These are phyloP conservation scores for Jackrogersella minutella DNA, from an alignment of 495 filamentous ascomycete genomes.

Conservation along the genomic window DNA sequence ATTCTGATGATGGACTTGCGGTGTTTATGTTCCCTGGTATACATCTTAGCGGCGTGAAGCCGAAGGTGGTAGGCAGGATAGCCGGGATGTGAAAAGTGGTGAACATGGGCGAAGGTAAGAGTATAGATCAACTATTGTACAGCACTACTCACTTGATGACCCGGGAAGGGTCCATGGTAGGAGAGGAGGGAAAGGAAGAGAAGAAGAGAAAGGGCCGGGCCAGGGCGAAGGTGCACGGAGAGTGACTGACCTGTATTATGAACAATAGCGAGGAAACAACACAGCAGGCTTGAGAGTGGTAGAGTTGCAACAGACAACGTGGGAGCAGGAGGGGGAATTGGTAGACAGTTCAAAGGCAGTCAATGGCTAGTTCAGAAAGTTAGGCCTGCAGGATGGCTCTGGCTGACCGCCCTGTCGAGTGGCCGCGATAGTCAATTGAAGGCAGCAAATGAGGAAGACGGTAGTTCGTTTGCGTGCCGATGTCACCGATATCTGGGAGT, in stretches of 20 bases:
- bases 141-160: conserved; percentile 43
- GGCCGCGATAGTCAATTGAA: conserved; percentile 47
- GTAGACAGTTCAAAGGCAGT: conserved; percentile 38
- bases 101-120: conserved; percentile 41
- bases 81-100: conserved; percentile 41
- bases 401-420: conserved; percentile 45
- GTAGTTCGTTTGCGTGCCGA: conserved; percentile 44
- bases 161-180: conserved; percentile 47
- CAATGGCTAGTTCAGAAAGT: conserved; percentile 45
- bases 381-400: conserved; percentile 41
- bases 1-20: conserved; percentile 63
- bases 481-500: conserved; percentile 43
- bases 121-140: conserved; percentile 42
- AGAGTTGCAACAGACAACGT: conserved; percentile 46
- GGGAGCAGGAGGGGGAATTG: conserved; percentile 46
- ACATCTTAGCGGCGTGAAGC: conserved; percentile 59
- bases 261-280: conserved; percentile 48
- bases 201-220: conserved; percentile 35
- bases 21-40: conserved; percentile 55
- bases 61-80: conserved; percentile 42
- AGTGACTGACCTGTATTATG: conserved; percentile 55
- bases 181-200: conserved; percentile 41
- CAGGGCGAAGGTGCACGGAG: conserved; percentile 39
- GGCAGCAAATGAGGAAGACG: conserved; percentile 47
- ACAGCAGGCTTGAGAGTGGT: conserved; percentile 41